Evolutionary conservation across 208 protist genomes (phyloP).

Genomic region (Tritrichomonas foetus): DNA sequence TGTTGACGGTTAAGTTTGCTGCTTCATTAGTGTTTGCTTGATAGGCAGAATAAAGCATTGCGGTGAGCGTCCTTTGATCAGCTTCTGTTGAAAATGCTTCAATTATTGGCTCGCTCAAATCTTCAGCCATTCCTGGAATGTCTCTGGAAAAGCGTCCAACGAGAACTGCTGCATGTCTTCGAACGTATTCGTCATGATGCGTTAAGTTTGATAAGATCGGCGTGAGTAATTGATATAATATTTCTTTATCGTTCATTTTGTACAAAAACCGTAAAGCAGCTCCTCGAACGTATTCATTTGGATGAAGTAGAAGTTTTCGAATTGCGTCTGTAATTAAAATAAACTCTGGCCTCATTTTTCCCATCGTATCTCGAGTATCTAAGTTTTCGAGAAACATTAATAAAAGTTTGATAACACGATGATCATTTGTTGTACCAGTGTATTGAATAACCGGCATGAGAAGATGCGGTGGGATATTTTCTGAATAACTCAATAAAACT

Average conservation of each 20-base stretch:
- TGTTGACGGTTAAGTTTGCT: background rate
- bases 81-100: background rate
- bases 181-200: conserved; percentile 8
- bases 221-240: background rate
- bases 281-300: conserved; percentile 36
- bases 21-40: background rate
- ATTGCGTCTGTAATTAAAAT: conserved; percentile 34
- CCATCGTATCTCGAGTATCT: background rate
- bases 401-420: conserved; percentile 10
- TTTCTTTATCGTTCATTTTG: conserved; percentile 16
- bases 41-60: conserved; percentile 11
- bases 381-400: background rate
- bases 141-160: background rate
- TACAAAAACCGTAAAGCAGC: conserved; percentile 3
- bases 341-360: conserved; percentile 28
- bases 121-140: background rate
- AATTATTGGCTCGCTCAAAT: background rate
- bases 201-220: background rate
- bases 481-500: conserved; percentile 26
- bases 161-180: background rate
- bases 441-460: conserved; percentile 29
- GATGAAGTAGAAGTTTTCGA: background rate
- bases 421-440: background rate
- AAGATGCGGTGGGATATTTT: background rate
- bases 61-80: background rate